These are phyloP conservation scores for Ascoidea asiatica DNA, from an alignment of 805 yeast genomes.

Conservation along the genomic window DNA sequence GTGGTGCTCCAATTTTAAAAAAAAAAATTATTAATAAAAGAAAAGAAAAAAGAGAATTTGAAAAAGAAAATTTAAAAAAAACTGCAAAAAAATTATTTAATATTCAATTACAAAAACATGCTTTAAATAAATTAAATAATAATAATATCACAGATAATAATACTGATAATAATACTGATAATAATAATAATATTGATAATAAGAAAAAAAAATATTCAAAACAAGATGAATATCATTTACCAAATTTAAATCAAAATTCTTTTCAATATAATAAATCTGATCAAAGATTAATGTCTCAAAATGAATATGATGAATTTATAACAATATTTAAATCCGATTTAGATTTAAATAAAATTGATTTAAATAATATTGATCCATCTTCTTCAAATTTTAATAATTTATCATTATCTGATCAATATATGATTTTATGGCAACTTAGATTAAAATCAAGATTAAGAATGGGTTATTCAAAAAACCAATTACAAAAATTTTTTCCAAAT, in stretches of 20 bases:
- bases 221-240: constrained; percentile 80
- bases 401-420: constrained; percentile 82
- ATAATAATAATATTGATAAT: constrained; percentile 1
- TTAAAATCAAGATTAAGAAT: constrained; percentile 78
- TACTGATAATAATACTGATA: constrained; percentile 1
- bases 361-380: constrained; percentile 69
- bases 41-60: constrained; percentile 59
- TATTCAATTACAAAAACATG: constrained; percentile 53
- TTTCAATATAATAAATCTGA: constrained; percentile 44
- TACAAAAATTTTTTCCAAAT: constrained; percentile 68
- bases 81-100: constrained; percentile 79
- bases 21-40: constrained; percentile 64
- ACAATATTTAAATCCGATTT: constrained; percentile 31
- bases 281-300: constrained; percentile 58
- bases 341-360: constrained; percentile 55
- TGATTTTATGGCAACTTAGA: constrained; percentile 71
- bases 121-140: constrained; percentile 18
- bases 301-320: constrained; percentile 52
- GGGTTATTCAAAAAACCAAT: constrained; percentile 90
- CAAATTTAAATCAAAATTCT: constrained; percentile 48
- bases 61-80: constrained; percentile 50
- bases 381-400: constrained; percentile 63
- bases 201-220: constrained; percentile 25
- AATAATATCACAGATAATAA: constrained; percentile 1
- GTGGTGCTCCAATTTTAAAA: constrained; percentile 83